Conservation (phyloP, 208 protist genomes). For the Wallacemonas sp. region DNA sequence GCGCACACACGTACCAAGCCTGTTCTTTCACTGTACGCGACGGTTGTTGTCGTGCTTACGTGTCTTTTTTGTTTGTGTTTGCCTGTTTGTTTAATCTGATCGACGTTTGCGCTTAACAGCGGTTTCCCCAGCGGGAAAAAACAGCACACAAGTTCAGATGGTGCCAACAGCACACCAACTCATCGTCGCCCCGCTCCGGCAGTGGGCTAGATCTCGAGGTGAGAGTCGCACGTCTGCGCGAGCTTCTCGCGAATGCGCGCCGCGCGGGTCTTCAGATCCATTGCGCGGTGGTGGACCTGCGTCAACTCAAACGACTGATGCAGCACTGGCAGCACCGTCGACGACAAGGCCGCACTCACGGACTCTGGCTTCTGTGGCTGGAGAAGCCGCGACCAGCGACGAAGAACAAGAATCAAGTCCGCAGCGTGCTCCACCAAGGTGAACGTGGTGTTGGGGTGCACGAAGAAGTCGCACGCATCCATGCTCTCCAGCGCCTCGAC, state of each 20-base stretch:
- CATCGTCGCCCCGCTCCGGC: no score
- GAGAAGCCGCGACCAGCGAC: constrained; percentile 16
- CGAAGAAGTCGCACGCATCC: constrained; percentile 37
- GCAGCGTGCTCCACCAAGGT: constrained; percentile 52
- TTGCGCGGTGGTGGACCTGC: constrained; percentile 22
- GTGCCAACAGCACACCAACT: no score
- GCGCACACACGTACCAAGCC: no score
- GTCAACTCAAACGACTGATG: constrained; percentile 50
- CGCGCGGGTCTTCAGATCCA: constrained; percentile 17
- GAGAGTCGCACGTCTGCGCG: constrained; percentile 35
- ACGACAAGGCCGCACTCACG: constrained; percentile 23
- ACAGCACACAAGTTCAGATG: no score
- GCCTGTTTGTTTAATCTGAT: no score
- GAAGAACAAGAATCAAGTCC: constrained; percentile 23
- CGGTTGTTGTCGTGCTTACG: no score
- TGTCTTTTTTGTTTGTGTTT: no score
- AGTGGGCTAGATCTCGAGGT: constrained; percentile 9
- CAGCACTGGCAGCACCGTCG: constrained; percentile 50
- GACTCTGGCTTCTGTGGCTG: constrained; percentile 25
- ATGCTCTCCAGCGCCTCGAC: constrained; percentile 42
- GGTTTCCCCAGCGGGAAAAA: no score
- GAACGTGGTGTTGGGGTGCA: constrained; percentile 54
- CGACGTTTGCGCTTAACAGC: no score
- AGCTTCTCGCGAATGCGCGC: constrained; percentile 51
- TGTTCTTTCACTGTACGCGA: no score